phyloP scores from a whole-genome alignment of 1,139 yeast genomes.

The Blastobotrys serpentis region DNA sequence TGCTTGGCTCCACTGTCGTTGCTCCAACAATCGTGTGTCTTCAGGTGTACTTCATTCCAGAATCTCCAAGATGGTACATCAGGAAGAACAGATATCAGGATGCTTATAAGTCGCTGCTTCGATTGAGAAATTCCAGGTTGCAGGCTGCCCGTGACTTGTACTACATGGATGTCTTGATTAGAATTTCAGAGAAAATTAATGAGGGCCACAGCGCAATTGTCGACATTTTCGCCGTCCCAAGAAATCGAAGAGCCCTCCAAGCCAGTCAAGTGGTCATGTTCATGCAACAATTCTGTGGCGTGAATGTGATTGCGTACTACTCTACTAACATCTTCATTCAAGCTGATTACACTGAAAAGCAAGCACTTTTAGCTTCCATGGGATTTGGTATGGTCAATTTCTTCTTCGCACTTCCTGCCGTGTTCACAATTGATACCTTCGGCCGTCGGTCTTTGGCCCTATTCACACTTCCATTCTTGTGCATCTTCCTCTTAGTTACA shows the following conservation, averaged over 20 bases:
- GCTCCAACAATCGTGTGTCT: conserved; percentile 68
- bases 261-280: conserved; percentile 66
- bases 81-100: conserved; percentile 59
- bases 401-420: conserved; percentile 79
- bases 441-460: conserved; percentile 74
- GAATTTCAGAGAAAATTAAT: conserved; percentile 62
- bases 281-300: conserved; percentile 89
- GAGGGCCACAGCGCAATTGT: conserved; percentile 37
- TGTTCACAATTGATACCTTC: conserved; percentile 73
- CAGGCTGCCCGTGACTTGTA: conserved; percentile 76
- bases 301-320: conserved; percentile 71
- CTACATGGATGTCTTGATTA: conserved; percentile 64
- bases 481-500: conserved; percentile 61
- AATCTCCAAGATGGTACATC: conserved; percentile 80
- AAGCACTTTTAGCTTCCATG: conserved; percentile 75
- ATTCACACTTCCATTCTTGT: conserved; percentile 74
- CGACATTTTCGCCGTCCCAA: conserved; percentile 61
- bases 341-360: conserved; percentile 60
- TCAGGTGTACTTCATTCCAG: conserved; percentile 72
- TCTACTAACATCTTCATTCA: conserved; percentile 70
- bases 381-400: conserved; percentile 85
- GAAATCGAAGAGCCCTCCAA: conserved; percentile 79
- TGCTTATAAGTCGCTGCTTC: conserved; percentile 53
- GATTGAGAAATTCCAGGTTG: conserved; percentile 52
- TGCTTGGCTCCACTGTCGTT: conserved; percentile 74